Base-by-base conservation (phyloP, 768 basidiomycete species). In the Rhodotorula sphaerocarpa region DNA sequence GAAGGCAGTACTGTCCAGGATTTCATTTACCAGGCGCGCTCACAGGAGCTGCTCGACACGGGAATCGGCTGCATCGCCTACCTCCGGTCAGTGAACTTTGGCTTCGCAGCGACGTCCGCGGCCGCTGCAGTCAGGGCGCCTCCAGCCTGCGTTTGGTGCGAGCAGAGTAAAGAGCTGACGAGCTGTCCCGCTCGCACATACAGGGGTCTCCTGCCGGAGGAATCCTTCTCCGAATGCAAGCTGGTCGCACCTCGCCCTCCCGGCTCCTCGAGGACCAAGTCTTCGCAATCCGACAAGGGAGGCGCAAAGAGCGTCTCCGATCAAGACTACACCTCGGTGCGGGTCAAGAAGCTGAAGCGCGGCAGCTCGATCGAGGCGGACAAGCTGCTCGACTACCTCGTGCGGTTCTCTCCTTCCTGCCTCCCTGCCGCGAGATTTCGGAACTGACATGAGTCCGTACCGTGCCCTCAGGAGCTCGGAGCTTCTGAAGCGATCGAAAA, bases 401-500 rank as follows among this genome's bases (percentile, higher is more conserved):
- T 86, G 57, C 63, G n/a, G 79, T 75, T 21, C 28, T 3, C 14
- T 15, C 20, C 21, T 39, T 16, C 45, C 48, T 66, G 69, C 69
- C 62, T 66, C 67, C 46, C 9, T 42, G 12, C 28, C 48, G 41
- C n/a, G n/a, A n/a, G n/a, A n/a, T n/a, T n/a, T n/a, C n/a, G n/a
- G n/a, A n/a, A n/a, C n/a, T n/a, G n/a, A n/a, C n/a, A n/a, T n/a
- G n/a, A n/a, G n/a, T n/a, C n/a, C n/a, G n/a, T n/a, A n/a, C n/a
- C n/a, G n/a, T n/a, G n/a, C n/a, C n/a, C n/a, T n/a, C n/a, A 90
- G 89, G 89, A 92, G 75, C 78, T 82, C 60, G 90, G 90, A 0
- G 88, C 90, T 46, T 89, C 87, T 66, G 86, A 91, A 63, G 90
- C 90, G 0, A 76, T 92, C 39, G 82, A 88, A 72, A 88, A 85